These are phyloP conservation scores for Tolypocladium ovalisporum DNA, from an alignment of 2,329 filamentous ascomycete species.

Conservation along the genomic window DNA sequence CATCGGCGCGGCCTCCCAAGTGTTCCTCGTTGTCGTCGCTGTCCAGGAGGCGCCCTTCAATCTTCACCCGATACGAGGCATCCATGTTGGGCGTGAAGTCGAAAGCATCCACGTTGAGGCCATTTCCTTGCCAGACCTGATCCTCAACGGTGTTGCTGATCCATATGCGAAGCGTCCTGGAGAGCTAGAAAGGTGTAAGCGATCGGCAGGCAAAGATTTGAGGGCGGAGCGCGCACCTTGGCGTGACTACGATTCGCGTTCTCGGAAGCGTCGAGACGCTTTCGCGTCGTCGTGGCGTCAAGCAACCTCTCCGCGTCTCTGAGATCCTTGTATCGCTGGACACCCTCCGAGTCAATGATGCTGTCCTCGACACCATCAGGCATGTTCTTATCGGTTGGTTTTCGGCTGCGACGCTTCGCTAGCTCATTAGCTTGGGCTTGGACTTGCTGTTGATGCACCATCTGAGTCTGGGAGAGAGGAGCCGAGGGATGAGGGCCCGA, in stretches of 20 bases:
- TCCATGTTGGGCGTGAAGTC: conserved; percentile 71
- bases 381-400: conserved; percentile 90
- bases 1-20: conserved; percentile 11
- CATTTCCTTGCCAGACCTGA: conserved; percentile 78
- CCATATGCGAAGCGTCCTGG: conserved; percentile 83
- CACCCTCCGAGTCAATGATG: conserved; percentile 66
- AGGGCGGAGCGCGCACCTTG: conserved; percentile 38
- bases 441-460: conserved; percentile 38
- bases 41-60: conserved; percentile 76
- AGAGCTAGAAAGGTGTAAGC: conserved; percentile 39
- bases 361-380: conserved; percentile 81
- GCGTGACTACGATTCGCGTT: conserved; percentile 41
- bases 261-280: conserved; percentile 65
- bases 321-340: conserved; percentile 70
- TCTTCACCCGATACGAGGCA: conserved; percentile 80
- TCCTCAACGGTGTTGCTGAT: conserved; percentile 90
- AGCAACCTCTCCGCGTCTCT: conserved; percentile 79
- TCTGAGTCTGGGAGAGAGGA: conserved; percentile 42
- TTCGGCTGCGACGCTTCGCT: conserved; percentile 71
- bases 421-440: conserved; percentile 49
- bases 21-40: conserved; percentile 45
- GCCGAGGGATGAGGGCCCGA: conserved; percentile 38
- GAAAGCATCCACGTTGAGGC: conserved; percentile 61
- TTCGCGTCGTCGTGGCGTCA: conserved; percentile 89
- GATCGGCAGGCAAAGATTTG: background rate